These are phyloP conservation scores for Chlorella sp. DNA, from an alignment of 139 green algal genomes.

Conservation along the genomic window DNA sequence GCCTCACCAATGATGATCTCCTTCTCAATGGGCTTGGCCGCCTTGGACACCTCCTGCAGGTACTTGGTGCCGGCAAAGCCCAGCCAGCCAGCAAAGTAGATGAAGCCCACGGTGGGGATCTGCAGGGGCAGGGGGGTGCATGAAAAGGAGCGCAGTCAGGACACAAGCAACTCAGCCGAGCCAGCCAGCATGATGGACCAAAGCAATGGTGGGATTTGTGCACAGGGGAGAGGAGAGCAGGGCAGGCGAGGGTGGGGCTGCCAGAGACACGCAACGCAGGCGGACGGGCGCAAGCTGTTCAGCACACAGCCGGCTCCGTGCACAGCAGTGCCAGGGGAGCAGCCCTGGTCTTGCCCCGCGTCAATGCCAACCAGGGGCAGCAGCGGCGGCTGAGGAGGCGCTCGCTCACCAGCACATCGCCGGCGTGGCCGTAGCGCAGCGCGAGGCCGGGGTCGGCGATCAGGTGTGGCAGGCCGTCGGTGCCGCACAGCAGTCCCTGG, in stretches of 20 bases:
- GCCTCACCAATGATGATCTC: conserved; percentile 95
- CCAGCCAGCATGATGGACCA: too few relatives aligned
- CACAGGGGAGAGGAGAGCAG: too few relatives aligned
- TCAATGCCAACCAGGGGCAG: neutral
- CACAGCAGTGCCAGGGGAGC: too few relatives aligned
- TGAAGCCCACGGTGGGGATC: conserved; percentile 96
- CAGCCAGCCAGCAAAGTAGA: conserved; percentile 98
- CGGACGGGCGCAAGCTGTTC: too few relatives aligned
- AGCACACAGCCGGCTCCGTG: too few relatives aligned
- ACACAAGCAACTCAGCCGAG: too few relatives aligned
- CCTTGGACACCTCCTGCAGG: conserved; percentile 69
- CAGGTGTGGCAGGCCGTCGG: conserved; percentile 97
- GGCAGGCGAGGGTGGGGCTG: neutral
- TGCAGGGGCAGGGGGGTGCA: conserved; percentile 39
- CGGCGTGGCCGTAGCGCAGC: conserved; percentile 91
- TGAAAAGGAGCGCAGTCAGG: neutral
- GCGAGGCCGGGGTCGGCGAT: conserved; percentile 97
- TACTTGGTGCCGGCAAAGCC: conserved; percentile 95
- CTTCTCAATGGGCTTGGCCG: conserved; percentile 88
- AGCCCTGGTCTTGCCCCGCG: too few relatives aligned
- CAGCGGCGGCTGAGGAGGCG: neutral
- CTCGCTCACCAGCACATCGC: conserved; percentile 92
- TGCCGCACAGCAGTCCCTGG: conserved; percentile 95
- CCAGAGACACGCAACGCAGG: too few relatives aligned
- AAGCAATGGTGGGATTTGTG: too few relatives aligned